Base-by-base conservation (phyloP, 1,284 basidiomycete genomes). In the Meripilus lineatus region DNA sequence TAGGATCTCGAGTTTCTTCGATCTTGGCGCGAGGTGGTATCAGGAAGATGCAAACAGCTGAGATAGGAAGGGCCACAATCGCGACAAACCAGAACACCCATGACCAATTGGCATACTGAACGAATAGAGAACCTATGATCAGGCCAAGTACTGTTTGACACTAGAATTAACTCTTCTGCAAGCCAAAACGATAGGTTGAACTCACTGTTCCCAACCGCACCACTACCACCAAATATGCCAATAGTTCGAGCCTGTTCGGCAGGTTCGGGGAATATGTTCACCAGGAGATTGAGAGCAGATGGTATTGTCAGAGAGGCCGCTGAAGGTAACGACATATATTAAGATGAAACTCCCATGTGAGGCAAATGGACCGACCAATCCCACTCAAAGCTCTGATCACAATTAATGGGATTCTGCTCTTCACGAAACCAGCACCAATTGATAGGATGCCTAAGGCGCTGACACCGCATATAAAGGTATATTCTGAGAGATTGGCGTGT, bases 1-100 rank as follows among this genome's bases (percentile, higher is more conserved):
- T 32, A 10, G 10, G 26, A 28, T 18, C 14, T n/a, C n/a, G n/a
- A n/a, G n/a, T n/a, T n/a, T n/a, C n/a, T n/a, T 42, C 21, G 11
- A 38, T 20, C 15, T 34, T 20, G 7, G n/a, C 35, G 8, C 17
- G 37, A 18, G 36, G 20, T 21, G 68, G 63, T 15, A 67, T 53
- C 30, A 71, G 55, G 18, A 67, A 24, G 28, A 62, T 32, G 32
- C 59, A 53, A 3, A 54, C 15, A 21, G 55, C 26, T 5, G 65
- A 52, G 6, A 66, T 49, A 22, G 59, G 46, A 2, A 62, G 40
- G 3, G 61, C 58, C 5, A 71, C 36, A 25, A 70, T 63, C 1
- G 69, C 55, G 7, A 58, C 56, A 43, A 70, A 64, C 51, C 60
- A 68, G 47, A 67, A 67, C 1, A 67, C 53, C 66, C 65, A 69